These are phyloP conservation scores for Pyrus betulifolia DNA, from an alignment of 306 rosid genomes.

Conservation along the genomic window DNA sequence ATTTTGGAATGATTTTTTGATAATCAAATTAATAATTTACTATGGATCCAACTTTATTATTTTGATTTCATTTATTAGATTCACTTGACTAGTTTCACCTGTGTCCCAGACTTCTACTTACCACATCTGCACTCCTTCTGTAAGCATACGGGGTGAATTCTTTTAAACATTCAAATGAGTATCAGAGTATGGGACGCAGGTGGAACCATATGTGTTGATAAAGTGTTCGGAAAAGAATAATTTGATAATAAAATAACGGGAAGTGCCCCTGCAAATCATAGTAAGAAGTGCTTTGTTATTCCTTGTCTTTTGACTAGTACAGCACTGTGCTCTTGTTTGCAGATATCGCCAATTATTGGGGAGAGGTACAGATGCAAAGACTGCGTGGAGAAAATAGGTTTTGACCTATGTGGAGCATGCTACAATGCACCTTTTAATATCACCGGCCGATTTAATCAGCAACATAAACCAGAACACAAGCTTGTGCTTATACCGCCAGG, in stretches of 20 bases:
- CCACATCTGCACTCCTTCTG: not conserved
- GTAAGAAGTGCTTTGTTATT: not conserved
- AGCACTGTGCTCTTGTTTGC: not conserved
- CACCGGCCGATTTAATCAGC: constrained; percentile 86
- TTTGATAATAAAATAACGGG: not conserved
- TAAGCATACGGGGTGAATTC: not conserved
- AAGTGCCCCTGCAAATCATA: not conserved
- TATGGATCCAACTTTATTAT: not conserved
- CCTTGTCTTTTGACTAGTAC: too few relatives aligned
- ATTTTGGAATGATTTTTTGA: not conserved
- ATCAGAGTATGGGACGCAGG: not conserved
- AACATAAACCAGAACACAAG: constrained; percentile 73
- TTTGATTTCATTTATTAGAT: not conserved
- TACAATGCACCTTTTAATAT: constrained; percentile 46
- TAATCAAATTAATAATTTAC: not conserved
- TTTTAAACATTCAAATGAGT: not conserved
- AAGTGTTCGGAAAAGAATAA: not conserved
- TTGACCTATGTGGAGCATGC: constrained; percentile 80
- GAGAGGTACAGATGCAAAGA: constrained; percentile 75
- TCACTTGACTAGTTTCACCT: not conserved
- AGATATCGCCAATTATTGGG: constrained; percentile 68
- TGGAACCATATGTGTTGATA: not conserved
- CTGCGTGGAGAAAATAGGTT: constrained; percentile 55
- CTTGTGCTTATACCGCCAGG: constrained; percentile 26
- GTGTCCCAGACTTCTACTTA: not conserved